phyloP scores from a whole-genome alignment of 192 early-diverging fungal species.

The Backusella sp. region DNA sequence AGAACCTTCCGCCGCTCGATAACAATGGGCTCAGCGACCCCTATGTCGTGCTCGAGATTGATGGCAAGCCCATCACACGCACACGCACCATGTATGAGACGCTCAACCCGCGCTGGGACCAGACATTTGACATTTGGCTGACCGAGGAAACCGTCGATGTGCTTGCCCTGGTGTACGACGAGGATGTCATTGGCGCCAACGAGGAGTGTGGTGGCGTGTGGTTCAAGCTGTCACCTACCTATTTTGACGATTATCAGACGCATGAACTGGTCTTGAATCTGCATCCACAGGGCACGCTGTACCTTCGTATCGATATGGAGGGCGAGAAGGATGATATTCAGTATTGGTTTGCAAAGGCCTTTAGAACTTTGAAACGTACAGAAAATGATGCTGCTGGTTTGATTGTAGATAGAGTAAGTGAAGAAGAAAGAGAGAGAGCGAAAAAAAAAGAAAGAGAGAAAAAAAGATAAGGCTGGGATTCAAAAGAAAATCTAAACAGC shows the following conservation, averaged over 20 bases:
- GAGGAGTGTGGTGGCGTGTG: constrained; percentile 62
- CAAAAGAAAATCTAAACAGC: background rate
- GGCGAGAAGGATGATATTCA: constrained; percentile 79
- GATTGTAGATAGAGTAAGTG: constrained; percentile 65
- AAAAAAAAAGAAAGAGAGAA: background rate
- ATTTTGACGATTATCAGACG: constrained; percentile 60
- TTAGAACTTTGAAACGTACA: constrained; percentile 67
- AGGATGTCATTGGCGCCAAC: constrained; percentile 53
- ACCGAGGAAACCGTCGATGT: constrained; percentile 46
- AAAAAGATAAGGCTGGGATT: background rate
- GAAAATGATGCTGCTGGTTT: constrained; percentile 65
- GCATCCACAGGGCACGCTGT: constrained; percentile 62
- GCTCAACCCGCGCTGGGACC: constrained; percentile 80
- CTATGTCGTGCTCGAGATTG: constrained; percentile 63
- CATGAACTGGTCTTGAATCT: constrained; percentile 71
- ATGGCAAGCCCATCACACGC: constrained; percentile 43
- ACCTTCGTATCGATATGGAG: constrained; percentile 73
- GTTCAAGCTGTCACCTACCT: constrained; percentile 54
- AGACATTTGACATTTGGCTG: constrained; percentile 68
- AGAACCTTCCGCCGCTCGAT: constrained; percentile 60
- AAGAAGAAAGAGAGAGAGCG: background rate
- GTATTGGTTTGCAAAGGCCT: constrained; percentile 79
- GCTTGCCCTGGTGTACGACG: constrained; percentile 46
- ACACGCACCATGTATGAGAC: constrained; percentile 63
- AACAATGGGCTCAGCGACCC: constrained; percentile 61